Evolutionary conservation across 768 basidiomycete species (phyloP).

Genomic region (Mycena kentingensis): DNA sequence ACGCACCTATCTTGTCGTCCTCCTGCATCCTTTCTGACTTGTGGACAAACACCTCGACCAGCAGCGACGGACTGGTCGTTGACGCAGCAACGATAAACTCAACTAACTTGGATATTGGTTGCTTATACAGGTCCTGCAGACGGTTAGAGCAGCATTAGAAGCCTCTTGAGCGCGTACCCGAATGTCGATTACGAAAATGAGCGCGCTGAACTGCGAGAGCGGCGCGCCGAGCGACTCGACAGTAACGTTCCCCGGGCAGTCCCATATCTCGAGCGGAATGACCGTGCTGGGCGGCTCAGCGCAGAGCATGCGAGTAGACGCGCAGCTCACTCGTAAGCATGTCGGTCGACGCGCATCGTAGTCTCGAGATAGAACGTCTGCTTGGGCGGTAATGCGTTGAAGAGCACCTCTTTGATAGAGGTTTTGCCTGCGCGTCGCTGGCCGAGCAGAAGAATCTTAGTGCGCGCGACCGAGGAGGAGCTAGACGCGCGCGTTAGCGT

Average conservation of each 20-base stretch:
- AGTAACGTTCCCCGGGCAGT: conserved; percentile 86
- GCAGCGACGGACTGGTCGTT: conserved; percentile 71
- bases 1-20: conserved; percentile 85
- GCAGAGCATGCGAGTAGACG: conserved; percentile 2
- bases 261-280: conserved; percentile 93
- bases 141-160: conserved; percentile 1
- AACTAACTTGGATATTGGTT: conserved; percentile 79
- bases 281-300: conserved; percentile 61
- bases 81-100: conserved; percentile 80
- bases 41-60: conserved; percentile 92
- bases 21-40: conserved; percentile 91
- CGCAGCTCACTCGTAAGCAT: conserved; percentile 73
- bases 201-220: conserved; percentile 76
- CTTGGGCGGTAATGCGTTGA: conserved; percentile 79
- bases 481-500: neutral
- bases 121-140: conserved; percentile 76
- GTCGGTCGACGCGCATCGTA: conserved; percentile 74
- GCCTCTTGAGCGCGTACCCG: conserved; percentile 63
- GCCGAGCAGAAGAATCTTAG: conserved; percentile 74
- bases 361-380: conserved; percentile 90
- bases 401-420: conserved; percentile 88
- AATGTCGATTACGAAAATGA: conserved; percentile 95
- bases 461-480: conserved; percentile 38
- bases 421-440: conserved; percentile 89
- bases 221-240: conserved; percentile 76